Percentiles rank a stretch among this genome's conserved stretches.
These are phyloP conservation scores for Murraya koenigii DNA, from an alignment of 345 rosid species.

Conservation along the genomic window DNA sequence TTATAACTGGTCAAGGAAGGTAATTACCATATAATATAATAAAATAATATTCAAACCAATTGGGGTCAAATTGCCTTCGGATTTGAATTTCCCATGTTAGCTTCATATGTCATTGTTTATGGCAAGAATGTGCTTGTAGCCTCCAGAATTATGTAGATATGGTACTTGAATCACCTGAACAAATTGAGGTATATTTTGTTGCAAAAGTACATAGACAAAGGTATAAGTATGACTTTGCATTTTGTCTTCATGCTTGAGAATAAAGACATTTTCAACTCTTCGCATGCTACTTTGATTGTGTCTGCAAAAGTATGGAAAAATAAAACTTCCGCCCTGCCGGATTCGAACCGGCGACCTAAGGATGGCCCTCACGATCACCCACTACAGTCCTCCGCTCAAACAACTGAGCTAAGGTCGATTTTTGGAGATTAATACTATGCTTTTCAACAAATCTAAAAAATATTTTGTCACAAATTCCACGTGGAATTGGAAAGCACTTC, in stretches of 20 bases:
- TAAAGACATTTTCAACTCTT: not conserved
- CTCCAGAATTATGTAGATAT: not conserved
- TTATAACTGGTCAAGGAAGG: not conserved
- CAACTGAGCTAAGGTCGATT: too few species aligned
- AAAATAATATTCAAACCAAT: not conserved
- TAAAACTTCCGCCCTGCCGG: constrained; percentile 61
- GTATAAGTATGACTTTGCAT: not conserved
- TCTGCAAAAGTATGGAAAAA: not conserved
- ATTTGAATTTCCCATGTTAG: too few species aligned
- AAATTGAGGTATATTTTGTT: not conserved
- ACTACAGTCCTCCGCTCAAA: too few species aligned
- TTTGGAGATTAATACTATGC: too few species aligned
- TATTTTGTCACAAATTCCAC: too few species aligned
- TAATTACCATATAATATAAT: not conserved
- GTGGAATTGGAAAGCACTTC: too few species aligned
- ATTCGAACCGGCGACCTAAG: constrained; percentile 88
- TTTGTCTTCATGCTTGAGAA: not conserved
- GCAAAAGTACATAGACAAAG: not conserved
- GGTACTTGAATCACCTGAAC: not conserved
- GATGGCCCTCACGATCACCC: constrained; percentile 19
- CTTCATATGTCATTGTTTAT: not conserved
- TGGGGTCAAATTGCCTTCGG: not conserved
- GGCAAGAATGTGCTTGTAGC: not conserved
- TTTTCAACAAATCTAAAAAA: too few species aligned
- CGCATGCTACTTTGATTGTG: not conserved